Base-by-base conservation (phyloP, 2,329 filamentous ascomycete species). In the Pseudopithomyces maydicus region DNA sequence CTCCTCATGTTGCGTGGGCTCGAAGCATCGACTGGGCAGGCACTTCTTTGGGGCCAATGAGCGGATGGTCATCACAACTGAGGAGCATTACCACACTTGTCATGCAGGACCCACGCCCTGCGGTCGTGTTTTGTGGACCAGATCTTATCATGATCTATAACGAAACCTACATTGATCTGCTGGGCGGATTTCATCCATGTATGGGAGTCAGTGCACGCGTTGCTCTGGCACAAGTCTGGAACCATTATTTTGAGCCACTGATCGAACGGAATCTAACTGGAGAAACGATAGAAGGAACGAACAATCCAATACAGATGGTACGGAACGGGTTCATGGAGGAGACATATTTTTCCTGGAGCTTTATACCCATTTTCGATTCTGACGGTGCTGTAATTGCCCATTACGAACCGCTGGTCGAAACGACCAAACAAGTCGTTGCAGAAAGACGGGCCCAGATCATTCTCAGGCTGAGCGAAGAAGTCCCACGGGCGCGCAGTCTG, bases 361-460 rank as follows among this genome's bases (percentile, higher is more conserved):
- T 93, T 33, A 86, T 92, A 14, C 90, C 90, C 0, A 78, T 93
- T 39, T 81, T 92, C 2, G 88, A 89, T 6, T 80, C 81, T 11
- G 84, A 90, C 50, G 90, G 90, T 1, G 82, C 83, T 11, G 85
- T 92, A 8, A 83, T 89, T 35, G 90, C 89, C 2, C 76, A 93
- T 1, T 92, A 91, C 70, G 91, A 92, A 65, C 89, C 89, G 1
- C 84, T 87, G 0, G 91, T 91, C 59, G 90, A 94, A 61, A 91
- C 91, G 61, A 93, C 90, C 0, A 79, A 87, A 20, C 82, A 75
- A 79, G 89, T 49, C 42, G 20, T 49, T 35, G 39, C 47, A 29
- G 29, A 55, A 20, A 39, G 46, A 33, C 46, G 53, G 6, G 41
- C 50, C 12, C 35, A 45, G 17, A 67, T 43, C 55, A 62, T 29